phyloP scores from a whole-genome alignment of 192 early-diverging fungal species.

The Anaeromyces robustus region DNA sequence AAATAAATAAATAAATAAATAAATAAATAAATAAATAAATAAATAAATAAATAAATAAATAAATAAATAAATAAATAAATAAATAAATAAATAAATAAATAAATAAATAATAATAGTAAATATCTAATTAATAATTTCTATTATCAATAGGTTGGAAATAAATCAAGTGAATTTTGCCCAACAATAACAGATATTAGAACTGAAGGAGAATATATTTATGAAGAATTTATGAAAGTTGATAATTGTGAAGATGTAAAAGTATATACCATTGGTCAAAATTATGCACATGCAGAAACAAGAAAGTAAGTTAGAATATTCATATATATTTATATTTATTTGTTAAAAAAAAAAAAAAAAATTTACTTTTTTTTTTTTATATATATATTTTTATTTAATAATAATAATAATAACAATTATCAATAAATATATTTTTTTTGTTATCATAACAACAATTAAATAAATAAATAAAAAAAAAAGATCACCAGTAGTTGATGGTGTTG shows the following conservation, averaged over 20 bases:
- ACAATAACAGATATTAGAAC: conserved; percentile 44
- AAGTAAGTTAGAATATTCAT: conserved; percentile 30
- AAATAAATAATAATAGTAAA: no score
- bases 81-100: no score
- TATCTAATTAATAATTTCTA: not conserved
- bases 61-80: no score
- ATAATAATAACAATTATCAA: not conserved
- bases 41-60: no score
- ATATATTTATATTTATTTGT: not conserved
- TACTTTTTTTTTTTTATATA: not conserved
- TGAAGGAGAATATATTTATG: conserved; percentile 71
- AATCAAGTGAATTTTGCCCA: conserved; percentile 74
- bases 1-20: no score
- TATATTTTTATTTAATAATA: conserved; percentile 2
- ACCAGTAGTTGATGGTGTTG: conserved; percentile 87
- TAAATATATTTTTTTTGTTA: no score
- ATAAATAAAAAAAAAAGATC: conserved; percentile 25
- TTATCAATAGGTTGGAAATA: conserved; percentile 64
- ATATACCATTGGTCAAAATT: conserved; percentile 81
- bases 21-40: no score
- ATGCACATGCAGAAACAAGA: conserved; percentile 87
- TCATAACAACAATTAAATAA: not conserved
- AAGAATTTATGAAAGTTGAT: conserved; percentile 85
- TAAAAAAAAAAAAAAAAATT: no score
- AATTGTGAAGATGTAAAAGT: conserved; percentile 96